A percentile compares a stretch with the other conserved stretches of the same genome.
These are phyloP conservation scores for Mortierella sp. DNA, from an alignment of 371 early-diverging fungal species.

Conservation along the genomic window DNA sequence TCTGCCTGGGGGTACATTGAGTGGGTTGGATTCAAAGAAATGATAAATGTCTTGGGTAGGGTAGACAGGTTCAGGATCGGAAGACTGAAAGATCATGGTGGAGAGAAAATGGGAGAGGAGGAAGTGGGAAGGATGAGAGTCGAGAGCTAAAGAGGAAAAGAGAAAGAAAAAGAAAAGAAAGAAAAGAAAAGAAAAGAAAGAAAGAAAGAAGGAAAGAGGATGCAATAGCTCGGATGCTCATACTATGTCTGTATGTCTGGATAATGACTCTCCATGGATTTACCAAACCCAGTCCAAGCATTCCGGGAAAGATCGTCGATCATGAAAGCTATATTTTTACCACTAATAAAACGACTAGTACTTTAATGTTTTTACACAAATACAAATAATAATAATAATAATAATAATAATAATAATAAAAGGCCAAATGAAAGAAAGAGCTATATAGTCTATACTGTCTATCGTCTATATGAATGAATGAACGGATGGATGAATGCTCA, in stretches of 20 bases:
- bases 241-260: too few species aligned
- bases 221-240: too few species aligned
- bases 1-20: conserved; percentile 57
- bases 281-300: not conserved
- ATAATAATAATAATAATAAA: too few species aligned
- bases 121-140: not conserved
- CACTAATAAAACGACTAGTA: not conserved
- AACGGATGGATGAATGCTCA: too few species aligned
- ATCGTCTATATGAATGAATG: too few species aligned
- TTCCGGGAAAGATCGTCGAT: not conserved
- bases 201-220: too few species aligned
- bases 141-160: not conserved
- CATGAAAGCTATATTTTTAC: not conserved
- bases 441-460: too few species aligned
- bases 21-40: conserved; percentile 66
- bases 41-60: conserved; percentile 78
- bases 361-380: too few species aligned
- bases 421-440: too few species aligned
- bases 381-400: too few species aligned
- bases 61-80: conserved; percentile 62
- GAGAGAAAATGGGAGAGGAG: not conserved
- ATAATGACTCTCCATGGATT: not conserved
- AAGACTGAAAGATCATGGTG: conserved; percentile 62
- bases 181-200: too few species aligned
- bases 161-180: not conserved